Base-by-base conservation (phyloP, 164 flowering plant genomes). In the Houttuynia cordata region DNA sequence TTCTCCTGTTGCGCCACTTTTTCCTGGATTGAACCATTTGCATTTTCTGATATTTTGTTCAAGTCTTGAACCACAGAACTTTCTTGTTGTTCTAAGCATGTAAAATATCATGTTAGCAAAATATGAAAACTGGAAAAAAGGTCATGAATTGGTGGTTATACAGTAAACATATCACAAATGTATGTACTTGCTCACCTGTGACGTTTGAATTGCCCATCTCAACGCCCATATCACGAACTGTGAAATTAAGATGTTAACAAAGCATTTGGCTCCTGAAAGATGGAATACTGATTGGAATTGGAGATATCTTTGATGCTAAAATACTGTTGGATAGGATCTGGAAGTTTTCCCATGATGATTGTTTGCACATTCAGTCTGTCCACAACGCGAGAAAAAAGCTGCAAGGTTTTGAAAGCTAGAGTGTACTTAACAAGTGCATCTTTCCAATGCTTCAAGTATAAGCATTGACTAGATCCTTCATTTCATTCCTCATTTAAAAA, bases 171-270 rank as follows among this genome's bases (percentile, higher is more conserved):
- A 24, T 17, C 59, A 61, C 64, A 55, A 45, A 45, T 12, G 8
- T 45, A 10, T 17, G 17, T 72, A 83, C 87, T 73, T 74, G 67
- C 30, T 68, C 15, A 21, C 73, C 80, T 1, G 84, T 68, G 51
- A 73, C 67, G 58, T 76, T 79, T 57, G 22, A 59, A 73, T 80
- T 83, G 1, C 83, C 87, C 84, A 80, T 80, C 70, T 80, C 84
- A 70, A 74, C 77, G 65, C 77, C 76, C 81, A 80, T 82, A 66
- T 72, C 72, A 69, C 18, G n/a, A 65, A 23, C 0, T 58, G 50
- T 55, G 69, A 59, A 49, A 72, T 79, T 73, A 76, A 63, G 69
- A 69, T 41, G 41, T 58, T 67, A 51, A 49, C 41, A 23, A 7
- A 18, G 37, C 37, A 30, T 30, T 30, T 52, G 23, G 45, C 24